Evolutionary conservation across 2,329 filamentous ascomycete species (phyloP).

Genomic region (Colletotrichum abscissum): DNA sequence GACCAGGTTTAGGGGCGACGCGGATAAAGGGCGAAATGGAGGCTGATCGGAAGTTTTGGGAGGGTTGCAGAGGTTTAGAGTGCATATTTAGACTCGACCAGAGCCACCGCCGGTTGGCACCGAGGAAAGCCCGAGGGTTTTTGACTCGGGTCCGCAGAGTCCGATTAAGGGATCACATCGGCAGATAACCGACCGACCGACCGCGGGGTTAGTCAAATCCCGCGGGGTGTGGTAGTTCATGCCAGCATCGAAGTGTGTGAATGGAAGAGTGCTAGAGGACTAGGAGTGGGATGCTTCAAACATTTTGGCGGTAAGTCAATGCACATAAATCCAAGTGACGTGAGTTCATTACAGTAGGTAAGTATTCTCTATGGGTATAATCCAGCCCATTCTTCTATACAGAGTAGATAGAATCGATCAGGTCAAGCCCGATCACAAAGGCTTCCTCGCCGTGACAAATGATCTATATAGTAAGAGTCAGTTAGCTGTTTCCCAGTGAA

Average conservation of each 20-base stretch:
- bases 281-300: neutral
- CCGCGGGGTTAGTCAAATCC: neutral
- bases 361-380: neutral
- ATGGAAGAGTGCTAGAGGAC: neutral
- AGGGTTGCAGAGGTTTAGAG: neutral
- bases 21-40: neutral
- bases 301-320: neutral
- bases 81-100: neutral
- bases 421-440: conserved; percentile 9
- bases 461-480: conserved; percentile 6
- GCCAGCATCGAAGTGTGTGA: too few relatives aligned
- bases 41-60: neutral
- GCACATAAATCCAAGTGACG: neutral
- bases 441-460: conserved; percentile 35
- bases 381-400: neutral
- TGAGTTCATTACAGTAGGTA: neutral
- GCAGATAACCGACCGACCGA: neutral
- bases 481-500: too few relatives aligned
- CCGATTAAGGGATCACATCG: neutral
- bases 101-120: neutral
- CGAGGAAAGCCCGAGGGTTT: conserved; percentile 3
- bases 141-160: neutral
- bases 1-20: neutral
- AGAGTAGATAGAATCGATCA: neutral
- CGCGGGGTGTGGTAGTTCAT: neutral